Evolutionary conservation across 192 early-diverging fungal species (phyloP).

Genomic region (Backusella australiensis): DNA sequence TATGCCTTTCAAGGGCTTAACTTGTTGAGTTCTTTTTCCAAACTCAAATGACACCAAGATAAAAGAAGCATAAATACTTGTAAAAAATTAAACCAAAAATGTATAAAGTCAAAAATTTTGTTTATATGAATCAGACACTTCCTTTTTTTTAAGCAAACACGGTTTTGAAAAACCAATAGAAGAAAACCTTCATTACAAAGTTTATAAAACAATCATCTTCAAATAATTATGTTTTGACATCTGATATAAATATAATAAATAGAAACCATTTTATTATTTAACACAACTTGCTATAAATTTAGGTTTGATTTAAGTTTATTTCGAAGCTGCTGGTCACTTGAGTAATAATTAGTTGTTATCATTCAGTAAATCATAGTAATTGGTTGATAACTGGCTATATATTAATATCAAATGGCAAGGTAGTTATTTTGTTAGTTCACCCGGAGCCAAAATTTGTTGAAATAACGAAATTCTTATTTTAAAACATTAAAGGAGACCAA

Average conservation of each 20-base stretch:
- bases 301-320: background rate
- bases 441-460: no score
- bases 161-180: background rate
- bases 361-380: background rate
- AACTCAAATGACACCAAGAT: background rate
- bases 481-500: background rate
- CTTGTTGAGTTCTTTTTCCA: background rate
- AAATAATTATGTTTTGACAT: background rate
- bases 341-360: background rate
- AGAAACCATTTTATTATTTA: background rate
- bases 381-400: background rate
- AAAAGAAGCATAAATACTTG: background rate
- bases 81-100: constrained; percentile 1
- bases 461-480: background rate
- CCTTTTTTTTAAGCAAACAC: background rate
- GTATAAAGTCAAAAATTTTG: background rate
- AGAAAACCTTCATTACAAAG: background rate
- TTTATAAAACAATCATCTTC: background rate
- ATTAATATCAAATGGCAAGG: background rate
- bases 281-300: background rate
- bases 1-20: background rate
- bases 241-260: no score
- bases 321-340: background rate
- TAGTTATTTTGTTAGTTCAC: no score
- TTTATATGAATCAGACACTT: background rate